These are phyloP conservation scores for Scutellaria galericulata DNA, from an alignment of 257 asterid species.

Conservation along the genomic window DNA sequence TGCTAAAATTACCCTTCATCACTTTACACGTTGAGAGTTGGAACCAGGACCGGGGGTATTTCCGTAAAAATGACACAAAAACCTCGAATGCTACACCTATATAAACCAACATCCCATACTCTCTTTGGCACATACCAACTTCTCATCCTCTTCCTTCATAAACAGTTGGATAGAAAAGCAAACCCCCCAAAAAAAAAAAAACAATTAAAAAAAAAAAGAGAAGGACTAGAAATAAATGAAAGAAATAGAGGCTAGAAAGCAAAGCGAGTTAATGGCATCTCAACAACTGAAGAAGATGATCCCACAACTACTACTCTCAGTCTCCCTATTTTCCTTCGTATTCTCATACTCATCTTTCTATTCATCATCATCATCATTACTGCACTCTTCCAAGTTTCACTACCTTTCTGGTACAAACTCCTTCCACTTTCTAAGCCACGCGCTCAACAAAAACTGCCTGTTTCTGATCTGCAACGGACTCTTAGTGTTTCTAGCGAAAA, in stretches of 20 bases:
- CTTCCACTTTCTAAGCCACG: constrained; percentile 35
- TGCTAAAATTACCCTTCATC: not conserved
- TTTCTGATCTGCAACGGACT: constrained; percentile 71
- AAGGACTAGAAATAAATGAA: not conserved
- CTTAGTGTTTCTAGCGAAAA: constrained; percentile 51
- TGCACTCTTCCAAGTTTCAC: constrained; percentile 32
- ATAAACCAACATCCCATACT: constrained; percentile 9
- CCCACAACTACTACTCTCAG: constrained; percentile 50
- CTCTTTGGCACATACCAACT: not conserved
- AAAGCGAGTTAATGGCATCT: constrained; percentile 18
- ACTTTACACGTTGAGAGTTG: constrained; percentile 1
- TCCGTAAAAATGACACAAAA: not conserved
- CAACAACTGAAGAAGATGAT: constrained; percentile 38
- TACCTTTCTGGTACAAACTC: constrained; percentile 31
- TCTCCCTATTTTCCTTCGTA: constrained; percentile 52
- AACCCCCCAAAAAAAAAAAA: not conserved
- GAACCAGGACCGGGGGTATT: constrained; percentile 10
- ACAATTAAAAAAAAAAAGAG: too few species aligned
- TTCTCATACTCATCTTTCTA: constrained; percentile 41
- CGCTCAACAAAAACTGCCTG: constrained; percentile 55
- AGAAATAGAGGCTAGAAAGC: not conserved
- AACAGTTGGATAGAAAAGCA: not conserved
- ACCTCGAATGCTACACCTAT: constrained; percentile 19
- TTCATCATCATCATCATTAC: constrained; percentile 1
- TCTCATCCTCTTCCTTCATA: not conserved